phyloP scores from a whole-genome alignment of 306 rosid genomes.

The Crotalaria pallida region DNA sequence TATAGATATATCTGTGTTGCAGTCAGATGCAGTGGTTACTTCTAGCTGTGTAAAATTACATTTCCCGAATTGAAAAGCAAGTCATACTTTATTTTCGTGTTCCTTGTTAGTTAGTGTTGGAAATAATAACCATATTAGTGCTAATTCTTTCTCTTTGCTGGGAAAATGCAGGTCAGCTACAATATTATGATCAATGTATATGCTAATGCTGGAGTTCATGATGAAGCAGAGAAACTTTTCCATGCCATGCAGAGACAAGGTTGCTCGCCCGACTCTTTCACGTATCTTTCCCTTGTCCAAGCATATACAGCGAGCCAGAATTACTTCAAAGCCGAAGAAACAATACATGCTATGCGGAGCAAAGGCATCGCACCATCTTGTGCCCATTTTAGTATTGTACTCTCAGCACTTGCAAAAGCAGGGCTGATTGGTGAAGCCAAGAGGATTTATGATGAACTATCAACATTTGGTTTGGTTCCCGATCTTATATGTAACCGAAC shows the following conservation, averaged over 20 bases:
- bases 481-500: conserved; percentile 55
- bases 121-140: conserved; percentile 6
- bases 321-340: conserved; percentile 65
- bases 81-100: neutral
- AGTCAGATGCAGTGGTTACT: neutral
- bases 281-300: conserved; percentile 70
- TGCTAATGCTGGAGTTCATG: conserved; percentile 59
- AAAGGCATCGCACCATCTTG: conserved; percentile 59
- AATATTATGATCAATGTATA: conserved; percentile 80
- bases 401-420: conserved; percentile 54
- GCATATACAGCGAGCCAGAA: conserved; percentile 55
- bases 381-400: conserved; percentile 61
- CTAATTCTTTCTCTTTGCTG: conserved; percentile 14
- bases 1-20: neutral
- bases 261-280: conserved; percentile 58
- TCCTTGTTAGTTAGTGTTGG: too few species aligned
- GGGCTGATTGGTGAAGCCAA: conserved; percentile 66
- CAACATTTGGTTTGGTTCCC: conserved; percentile 53
- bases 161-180: conserved; percentile 75
- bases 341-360: conserved; percentile 51
- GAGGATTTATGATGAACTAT: conserved; percentile 50
- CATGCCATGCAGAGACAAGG: conserved; percentile 60
- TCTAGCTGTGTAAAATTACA: neutral
- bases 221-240: conserved; percentile 60
- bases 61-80: neutral